Conservation (phyloP, 2,329 filamentous ascomycete genomes). For the Dactylellina haptotyla region DNA sequence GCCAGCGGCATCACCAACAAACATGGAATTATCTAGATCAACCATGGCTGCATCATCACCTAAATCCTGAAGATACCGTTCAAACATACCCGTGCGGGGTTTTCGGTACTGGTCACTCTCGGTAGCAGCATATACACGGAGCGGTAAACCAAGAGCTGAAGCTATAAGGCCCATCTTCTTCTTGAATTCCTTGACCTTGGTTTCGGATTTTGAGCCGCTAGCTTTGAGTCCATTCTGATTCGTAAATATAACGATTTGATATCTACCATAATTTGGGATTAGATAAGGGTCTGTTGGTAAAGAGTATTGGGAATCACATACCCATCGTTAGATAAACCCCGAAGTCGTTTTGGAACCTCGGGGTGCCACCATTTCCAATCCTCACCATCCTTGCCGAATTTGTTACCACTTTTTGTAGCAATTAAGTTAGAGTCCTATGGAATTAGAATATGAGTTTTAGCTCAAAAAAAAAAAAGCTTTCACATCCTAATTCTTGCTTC, state of each 20-base stretch:
- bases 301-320: constrained; percentile 61
- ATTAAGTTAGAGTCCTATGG: constrained; percentile 86
- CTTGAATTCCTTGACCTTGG: constrained; percentile 82
- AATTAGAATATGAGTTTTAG: constrained; percentile 21
- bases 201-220: constrained; percentile 73
- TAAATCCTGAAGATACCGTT: constrained; percentile 69
- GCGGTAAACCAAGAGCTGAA: constrained; percentile 77
- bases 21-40: constrained; percentile 78
- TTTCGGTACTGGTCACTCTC: constrained; percentile 81
- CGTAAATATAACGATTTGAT: constrained; percentile 80
- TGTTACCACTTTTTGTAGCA: constrained; percentile 79
- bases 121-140: constrained; percentile 86
- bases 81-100: constrained; percentile 90
- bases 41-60: constrained; percentile 69
- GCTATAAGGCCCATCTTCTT: constrained; percentile 64
- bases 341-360: constrained; percentile 74
- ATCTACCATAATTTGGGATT: constrained; percentile 65
- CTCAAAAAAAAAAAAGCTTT: constrained; percentile 44
- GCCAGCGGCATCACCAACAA: constrained; percentile 86
- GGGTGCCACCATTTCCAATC: constrained; percentile 97
- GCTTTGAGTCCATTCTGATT: constrained; percentile 88
- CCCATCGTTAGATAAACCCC: constrained; percentile 76
- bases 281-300: neutral
- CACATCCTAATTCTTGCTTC: constrained; percentile 37
- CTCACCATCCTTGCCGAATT: constrained; percentile 73